phyloP scores from a whole-genome alignment of 108 stramenopile species.

The Skeletonema marinoi region DNA sequence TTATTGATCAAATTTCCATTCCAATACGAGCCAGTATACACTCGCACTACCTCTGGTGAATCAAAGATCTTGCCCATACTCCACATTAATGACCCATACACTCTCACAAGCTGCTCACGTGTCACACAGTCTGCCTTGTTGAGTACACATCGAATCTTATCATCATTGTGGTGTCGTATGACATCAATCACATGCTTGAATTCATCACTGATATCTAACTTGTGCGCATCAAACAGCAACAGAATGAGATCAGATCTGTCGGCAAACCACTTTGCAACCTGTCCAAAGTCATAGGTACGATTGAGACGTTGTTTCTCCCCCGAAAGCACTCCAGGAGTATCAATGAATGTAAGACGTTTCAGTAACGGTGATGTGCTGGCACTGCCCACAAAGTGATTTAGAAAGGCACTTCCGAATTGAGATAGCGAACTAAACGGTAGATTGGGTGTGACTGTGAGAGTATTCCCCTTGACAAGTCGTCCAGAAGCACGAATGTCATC shows the following conservation, averaged over 20 bases:
- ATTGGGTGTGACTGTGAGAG: constrained; percentile 78
- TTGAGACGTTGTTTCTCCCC: constrained; percentile 88
- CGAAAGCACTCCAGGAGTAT: constrained; percentile 88
- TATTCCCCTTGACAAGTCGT: constrained; percentile 77
- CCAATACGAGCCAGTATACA: constrained; percentile 86
- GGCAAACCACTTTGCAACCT: constrained; percentile 79
- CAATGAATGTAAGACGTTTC: constrained; percentile 75
- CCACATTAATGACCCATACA: constrained; percentile 93
- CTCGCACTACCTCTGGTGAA: constrained; percentile 74
- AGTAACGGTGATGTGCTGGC: constrained; percentile 45
- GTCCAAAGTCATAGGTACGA: constrained; percentile 62
- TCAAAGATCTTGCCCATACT: constrained; percentile 78
- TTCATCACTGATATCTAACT: constrained; percentile 88
- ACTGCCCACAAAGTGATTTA: constrained; percentile 60
- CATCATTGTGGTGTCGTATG: constrained; percentile 57
- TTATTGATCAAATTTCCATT: constrained; percentile 58
- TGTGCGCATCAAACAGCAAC: constrained; percentile 83
- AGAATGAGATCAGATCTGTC: constrained; percentile 80
- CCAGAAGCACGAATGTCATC: constrained; percentile 34
- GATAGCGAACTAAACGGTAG: constrained; percentile 62
- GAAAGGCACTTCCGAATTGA: constrained; percentile 76
- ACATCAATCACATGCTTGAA: constrained; percentile 77
- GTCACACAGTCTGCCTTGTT: constrained; percentile 89
- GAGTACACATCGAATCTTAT: constrained; percentile 82
- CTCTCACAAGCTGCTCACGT: constrained; percentile 81